phyloP scores from a whole-genome alignment of 805 yeast species.

The Yarrowia phangngaensis region DNA sequence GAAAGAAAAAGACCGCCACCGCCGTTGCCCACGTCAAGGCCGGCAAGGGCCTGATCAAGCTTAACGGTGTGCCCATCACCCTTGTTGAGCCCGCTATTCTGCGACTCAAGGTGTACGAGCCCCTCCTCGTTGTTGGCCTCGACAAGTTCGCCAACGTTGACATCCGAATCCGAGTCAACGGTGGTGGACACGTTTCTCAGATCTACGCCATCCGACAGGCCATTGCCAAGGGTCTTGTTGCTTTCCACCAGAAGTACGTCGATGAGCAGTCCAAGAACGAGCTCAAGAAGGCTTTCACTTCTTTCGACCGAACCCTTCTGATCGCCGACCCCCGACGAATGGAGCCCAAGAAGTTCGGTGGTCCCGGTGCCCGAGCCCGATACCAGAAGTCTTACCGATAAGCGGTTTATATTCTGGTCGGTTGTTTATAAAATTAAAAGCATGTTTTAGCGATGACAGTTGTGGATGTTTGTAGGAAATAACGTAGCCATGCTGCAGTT shows the following conservation, averaged over 20 bases:
- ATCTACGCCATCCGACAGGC: conserved; percentile 99
- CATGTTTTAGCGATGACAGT: conserved; percentile 23
- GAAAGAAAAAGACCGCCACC: conserved; percentile 99
- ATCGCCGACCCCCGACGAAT: conserved; percentile 99
- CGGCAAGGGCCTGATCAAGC: conserved; percentile 99
- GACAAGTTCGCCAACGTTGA: conserved; percentile 98
- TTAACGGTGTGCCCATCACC: conserved; percentile 99
- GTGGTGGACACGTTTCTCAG: conserved; percentile 99
- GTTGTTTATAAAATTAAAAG: conserved; percentile 25
- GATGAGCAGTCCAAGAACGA: conserved; percentile 99
- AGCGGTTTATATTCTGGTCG: conserved; percentile 19
- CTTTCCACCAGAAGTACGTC: conserved; percentile 98
- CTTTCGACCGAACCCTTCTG: conserved; percentile 99
- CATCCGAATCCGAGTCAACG: conserved; percentile 98
- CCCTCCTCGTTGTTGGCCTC: conserved; percentile 94
- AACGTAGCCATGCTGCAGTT: no score
- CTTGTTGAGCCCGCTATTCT: conserved; percentile 98
- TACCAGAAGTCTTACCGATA: conserved; percentile 99
- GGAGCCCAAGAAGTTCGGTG: conserved; percentile 99
- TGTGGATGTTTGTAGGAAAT: no score
- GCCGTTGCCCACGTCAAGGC: conserved; percentile 99
- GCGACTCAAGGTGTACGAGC: conserved; percentile 99
- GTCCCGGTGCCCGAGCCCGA: conserved; percentile 99
- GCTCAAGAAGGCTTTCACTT: conserved; percentile 93
- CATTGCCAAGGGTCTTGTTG: conserved; percentile 98